phyloP scores from a whole-genome alignment of 2,329 filamentous ascomycete genomes.

The Didymellaceae sp. region DNA sequence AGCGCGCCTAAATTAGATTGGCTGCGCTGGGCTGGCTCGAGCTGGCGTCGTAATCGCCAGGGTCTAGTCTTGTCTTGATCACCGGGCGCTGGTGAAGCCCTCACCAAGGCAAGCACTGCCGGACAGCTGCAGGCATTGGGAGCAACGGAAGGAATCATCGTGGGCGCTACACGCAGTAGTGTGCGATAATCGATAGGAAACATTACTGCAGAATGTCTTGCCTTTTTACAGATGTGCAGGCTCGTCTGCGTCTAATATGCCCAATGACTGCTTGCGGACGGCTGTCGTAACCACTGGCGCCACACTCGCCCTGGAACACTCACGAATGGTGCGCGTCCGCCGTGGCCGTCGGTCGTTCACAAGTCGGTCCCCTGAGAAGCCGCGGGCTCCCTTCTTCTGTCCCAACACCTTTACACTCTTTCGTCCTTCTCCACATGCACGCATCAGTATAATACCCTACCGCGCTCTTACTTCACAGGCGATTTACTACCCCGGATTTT shows the following conservation, averaged over 20 bases:
- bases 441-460: conserved; percentile 8
- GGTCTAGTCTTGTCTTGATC: too few relatives aligned
- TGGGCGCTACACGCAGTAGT: too few relatives aligned
- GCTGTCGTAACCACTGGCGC: conserved; percentile 7
- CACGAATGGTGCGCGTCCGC: conserved; percentile 10
- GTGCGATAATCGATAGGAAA: neutral
- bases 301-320: conserved; percentile 4
- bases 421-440: conserved; percentile 9
- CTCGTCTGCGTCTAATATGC: conserved; percentile 5
- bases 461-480: conserved; percentile 8
- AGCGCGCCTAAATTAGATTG: conserved; percentile 23
- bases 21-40: conserved; percentile 19
- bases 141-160: too few relatives aligned
- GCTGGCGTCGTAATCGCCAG: conserved; percentile 25
- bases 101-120: conserved; percentile 9
- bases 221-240: neutral
- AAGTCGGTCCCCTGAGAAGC: conserved; percentile 8
- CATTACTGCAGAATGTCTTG: neutral
- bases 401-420: conserved; percentile 13
- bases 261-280: conserved; percentile 11
- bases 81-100: conserved; percentile 11
- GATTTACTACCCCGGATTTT: conserved; percentile 23
- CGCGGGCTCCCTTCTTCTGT: conserved; percentile 1
- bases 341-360: neutral
- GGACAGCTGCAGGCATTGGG: neutral